Conservation (phyloP, 2,329 filamentous ascomycete species). For the Arthrinium puccinioides region DNA sequence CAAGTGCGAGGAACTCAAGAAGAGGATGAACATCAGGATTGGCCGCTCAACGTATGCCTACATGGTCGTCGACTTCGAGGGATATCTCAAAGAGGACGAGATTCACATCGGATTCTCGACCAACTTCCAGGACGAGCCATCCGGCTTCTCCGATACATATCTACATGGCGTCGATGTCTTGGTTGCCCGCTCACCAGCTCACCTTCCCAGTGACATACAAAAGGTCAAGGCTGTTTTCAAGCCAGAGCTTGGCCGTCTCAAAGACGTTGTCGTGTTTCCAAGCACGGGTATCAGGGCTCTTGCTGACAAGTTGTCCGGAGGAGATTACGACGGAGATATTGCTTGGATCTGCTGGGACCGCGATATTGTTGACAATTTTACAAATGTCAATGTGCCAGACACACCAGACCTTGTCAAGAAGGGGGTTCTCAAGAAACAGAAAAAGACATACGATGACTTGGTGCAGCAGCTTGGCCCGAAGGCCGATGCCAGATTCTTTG, state of each 20-base stretch:
- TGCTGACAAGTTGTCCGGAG: constrained; percentile 66
- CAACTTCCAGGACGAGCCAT: constrained; percentile 48
- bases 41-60: constrained; percentile 53
- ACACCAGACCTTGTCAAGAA: constrained; percentile 35
- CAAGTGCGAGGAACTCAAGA: constrained; percentile 46
- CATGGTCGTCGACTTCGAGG: constrained; percentile 63
- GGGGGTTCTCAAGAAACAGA: constrained; percentile 44
- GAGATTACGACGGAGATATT: constrained; percentile 76
- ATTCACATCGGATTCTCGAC: constrained; percentile 62
- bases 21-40: constrained; percentile 53
- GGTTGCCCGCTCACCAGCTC: constrained; percentile 62
- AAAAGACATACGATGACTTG: constrained; percentile 38
- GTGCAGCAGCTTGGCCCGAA: constrained; percentile 9
- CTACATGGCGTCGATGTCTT: constrained; percentile 55
- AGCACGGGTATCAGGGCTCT: constrained; percentile 53
- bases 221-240: constrained; percentile 53
- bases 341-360: constrained; percentile 73
- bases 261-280: constrained; percentile 76
- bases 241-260: constrained; percentile 57
- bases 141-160: constrained; percentile 43
- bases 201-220: constrained; percentile 67
- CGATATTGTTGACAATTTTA: constrained; percentile 57
- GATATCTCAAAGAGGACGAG: constrained; percentile 54
- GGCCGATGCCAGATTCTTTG: constrained; percentile 39
- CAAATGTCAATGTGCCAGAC: constrained; percentile 46